Base-by-base conservation (phyloP, 441 rosid species). In the Bocquillonia castaneifolia region DNA sequence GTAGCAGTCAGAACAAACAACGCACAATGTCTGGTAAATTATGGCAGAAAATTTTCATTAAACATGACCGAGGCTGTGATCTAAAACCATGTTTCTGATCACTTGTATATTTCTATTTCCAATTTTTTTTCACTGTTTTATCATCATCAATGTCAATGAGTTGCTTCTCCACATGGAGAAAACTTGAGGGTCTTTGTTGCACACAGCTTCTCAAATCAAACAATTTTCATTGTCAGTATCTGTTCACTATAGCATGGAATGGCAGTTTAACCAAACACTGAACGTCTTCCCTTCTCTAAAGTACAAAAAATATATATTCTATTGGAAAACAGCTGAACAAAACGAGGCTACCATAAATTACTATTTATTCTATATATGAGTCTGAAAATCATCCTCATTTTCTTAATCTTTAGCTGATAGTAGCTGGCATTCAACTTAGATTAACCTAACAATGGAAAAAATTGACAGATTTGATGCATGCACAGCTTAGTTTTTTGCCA, bases 341-440 rank as follows among this genome's bases (percentile, higher is more conserved):
- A 34, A n/a, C n/a, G n/a, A n/a, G n/a, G n/a, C n/a, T n/a, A n/a
- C n/a, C n/a, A n/a, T n/a, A n/a, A n/a, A n/a, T n/a, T n/a, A n/a
- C n/a, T 3, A 10, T 36, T 36, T 36, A 36, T 36, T 36, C n/a
- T 36, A 4, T 36, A 36, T 36, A 36, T 4, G 40, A 36, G 40
- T 36, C 40, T 36, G 4, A 10, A 36, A 36, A 36, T 36, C 40
- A 36, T 36, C 10, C 10, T 10, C 40, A n/a, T n/a, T n/a, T 29
- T 15, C 55, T 63, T 48, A 47, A 63, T 63, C 55, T 34, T 34
- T 9, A 23, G 44, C 31, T n/a, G n/a, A n/a, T n/a, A n/a, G n/a
- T n/a, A n/a, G n/a, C n/a, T n/a, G n/a, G n/a, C n/a, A n/a, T n/a
- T 64, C 52, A 39, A 48, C 32, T 25, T 51, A 48, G 18, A 55